A percentile compares a stretch with the other conserved stretches of the same genome.
Evolutionary conservation across 2,329 filamentous ascomycete species (phyloP).

Genomic region (Drechslerella coelobrocha): DNA sequence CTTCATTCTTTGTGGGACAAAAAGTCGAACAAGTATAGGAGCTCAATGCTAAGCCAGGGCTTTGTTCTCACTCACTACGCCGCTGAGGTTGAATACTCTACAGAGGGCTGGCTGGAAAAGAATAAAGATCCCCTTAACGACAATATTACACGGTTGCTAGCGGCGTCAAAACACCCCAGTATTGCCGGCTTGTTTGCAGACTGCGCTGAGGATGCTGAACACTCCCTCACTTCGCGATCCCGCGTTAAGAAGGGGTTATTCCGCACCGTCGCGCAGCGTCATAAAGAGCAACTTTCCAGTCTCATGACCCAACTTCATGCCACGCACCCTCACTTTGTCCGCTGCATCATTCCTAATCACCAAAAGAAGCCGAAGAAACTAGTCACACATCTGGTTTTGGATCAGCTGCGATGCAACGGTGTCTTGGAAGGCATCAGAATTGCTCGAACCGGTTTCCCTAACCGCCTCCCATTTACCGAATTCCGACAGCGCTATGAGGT

Average conservation of each 20-base stretch:
- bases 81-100: constrained; percentile 96
- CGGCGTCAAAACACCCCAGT: constrained; percentile 80
- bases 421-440: constrained; percentile 98
- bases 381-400: constrained; percentile 87
- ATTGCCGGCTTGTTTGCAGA: constrained; percentile 85
- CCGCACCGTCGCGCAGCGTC: constrained; percentile 91
- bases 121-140: constrained; percentile 99
- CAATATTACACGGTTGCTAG: constrained; percentile 88
- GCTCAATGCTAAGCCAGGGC: constrained; percentile 84
- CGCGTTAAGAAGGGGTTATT: constrained; percentile 97
- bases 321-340: constrained; percentile 96
- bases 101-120: constrained; percentile 94
- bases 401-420: constrained; percentile 98
- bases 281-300: constrained; percentile 98
- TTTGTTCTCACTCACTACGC: constrained; percentile 98
- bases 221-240: constrained; percentile 73
- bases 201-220: constrained; percentile 77
- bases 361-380: constrained; percentile 96
- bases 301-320: constrained; percentile 93
- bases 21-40: constrained; percentile 90
- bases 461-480: constrained; percentile 87
- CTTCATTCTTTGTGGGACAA: constrained; percentile 96
- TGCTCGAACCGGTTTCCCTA: constrained; percentile 94
- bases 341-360: constrained; percentile 96
- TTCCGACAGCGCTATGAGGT: constrained; percentile 97